Conservation (phyloP, 1,284 basidiomycete species). For the Irpex sp. region DNA sequence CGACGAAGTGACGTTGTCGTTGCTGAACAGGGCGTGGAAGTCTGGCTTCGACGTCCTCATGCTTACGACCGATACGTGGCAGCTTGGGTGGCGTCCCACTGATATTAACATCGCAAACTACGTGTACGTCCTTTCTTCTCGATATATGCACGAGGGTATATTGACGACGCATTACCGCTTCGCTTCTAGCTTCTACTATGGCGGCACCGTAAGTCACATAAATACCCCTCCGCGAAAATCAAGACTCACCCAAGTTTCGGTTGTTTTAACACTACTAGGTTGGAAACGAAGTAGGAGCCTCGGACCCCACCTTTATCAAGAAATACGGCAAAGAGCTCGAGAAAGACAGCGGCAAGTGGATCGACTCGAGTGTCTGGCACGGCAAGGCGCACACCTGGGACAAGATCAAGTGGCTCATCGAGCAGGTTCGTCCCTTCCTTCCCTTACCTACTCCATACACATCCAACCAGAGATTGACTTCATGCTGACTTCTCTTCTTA, state of each 20-base stretch:
- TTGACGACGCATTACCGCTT: not conserved
- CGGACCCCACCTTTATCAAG: conserved; percentile 63
- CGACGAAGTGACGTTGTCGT: conserved; percentile 57
- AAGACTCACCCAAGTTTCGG: too few relatives aligned
- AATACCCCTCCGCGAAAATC: too few relatives aligned
- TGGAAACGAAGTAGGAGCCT: conserved; percentile 58
- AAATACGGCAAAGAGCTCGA: conserved; percentile 53
- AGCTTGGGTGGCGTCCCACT: conserved; percentile 66
- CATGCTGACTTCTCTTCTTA: too few relatives aligned
- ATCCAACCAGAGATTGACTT: not conserved
- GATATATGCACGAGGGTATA: too few relatives aligned
- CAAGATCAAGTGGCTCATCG: conserved; percentile 58
- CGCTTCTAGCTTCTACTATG: conserved; percentile 50
- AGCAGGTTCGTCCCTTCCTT: conserved; percentile 37
- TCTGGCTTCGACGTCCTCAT: conserved; percentile 60
- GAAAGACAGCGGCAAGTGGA: conserved; percentile 60
- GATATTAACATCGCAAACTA: conserved; percentile 65
- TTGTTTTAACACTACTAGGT: conserved; percentile 13
- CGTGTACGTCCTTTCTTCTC: conserved; percentile 41
- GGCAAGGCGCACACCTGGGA: conserved; percentile 68
- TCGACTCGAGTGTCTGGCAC: conserved; percentile 63
- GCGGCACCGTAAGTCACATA: conserved; percentile 30
- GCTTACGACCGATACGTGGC: conserved; percentile 69
- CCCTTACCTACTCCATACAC: too few relatives aligned
- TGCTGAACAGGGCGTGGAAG: conserved; percentile 57